A percentile compares a stretch with the other conserved stretches of the same genome.
Evolutionary conservation across 148 eudicot species (phyloP).

Genomic region (Rhododendron mucronatum): DNA sequence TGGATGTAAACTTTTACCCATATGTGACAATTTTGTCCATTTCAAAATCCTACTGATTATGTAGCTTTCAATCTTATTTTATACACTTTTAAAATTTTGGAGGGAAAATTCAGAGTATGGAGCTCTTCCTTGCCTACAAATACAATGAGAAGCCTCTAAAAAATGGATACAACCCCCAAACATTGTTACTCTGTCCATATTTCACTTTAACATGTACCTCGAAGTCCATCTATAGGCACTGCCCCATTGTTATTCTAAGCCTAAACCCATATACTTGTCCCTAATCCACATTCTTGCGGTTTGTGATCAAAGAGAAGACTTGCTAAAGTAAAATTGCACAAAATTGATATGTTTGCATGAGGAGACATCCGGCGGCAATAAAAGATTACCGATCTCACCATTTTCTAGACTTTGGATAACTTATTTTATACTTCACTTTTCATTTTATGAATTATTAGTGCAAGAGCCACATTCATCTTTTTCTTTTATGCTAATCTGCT

Average conservation of each 20-base stretch:
- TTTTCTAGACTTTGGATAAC: background rate
- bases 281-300: background rate
- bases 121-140: background rate
- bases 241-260: background rate
- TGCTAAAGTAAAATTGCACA: background rate
- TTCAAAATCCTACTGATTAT: background rate
- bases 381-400: background rate
- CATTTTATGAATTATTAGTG: background rate
- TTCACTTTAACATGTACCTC: background rate
- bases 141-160: background rate
- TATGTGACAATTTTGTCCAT: background rate
- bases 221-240: background rate
- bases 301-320: background rate
- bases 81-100: background rate
- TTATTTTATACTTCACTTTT: background rate
- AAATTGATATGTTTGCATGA: background rate
- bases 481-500: background rate
- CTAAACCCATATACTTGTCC: background rate
- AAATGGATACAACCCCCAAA: background rate
- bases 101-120: background rate
- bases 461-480: background rate
- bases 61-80: background rate
- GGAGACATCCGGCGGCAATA: background rate
- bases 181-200: background rate
- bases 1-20: background rate